Evolutionary conservation across 352 stramenopile genomes (phyloP).

Genomic region (Globisporangium middletonii): DNA sequence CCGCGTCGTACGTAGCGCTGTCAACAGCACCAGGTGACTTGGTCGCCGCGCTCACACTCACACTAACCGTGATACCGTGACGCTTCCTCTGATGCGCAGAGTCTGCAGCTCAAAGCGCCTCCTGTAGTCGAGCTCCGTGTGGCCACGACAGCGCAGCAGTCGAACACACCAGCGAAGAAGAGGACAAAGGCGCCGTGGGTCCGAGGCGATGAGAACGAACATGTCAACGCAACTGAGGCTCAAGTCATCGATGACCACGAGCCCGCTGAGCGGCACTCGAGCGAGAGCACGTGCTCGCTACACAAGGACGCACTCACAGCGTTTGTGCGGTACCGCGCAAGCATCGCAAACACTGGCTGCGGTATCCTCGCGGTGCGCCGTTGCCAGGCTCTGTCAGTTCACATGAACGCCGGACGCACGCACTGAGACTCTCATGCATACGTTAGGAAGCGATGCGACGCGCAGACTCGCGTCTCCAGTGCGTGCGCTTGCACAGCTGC

Average conservation of each 20-base stretch:
- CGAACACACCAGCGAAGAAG: not conserved
- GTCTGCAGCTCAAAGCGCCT: conserved; percentile 2
- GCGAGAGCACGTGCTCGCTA: not conserved
- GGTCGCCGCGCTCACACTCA: not conserved
- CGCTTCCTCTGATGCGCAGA: not conserved
- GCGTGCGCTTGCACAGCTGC: conserved; percentile 31
- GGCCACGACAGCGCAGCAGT: not conserved
- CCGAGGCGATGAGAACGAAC: not conserved
- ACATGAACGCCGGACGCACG: not conserved
- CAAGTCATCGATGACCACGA: not conserved
- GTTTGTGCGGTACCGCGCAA: conserved; percentile 12
- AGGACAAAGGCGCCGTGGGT: not conserved
- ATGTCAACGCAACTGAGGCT: not conserved
- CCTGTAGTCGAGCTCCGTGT: not conserved
- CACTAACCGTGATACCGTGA: not conserved
- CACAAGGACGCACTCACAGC: not conserved
- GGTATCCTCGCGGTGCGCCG: conserved; percentile 15
- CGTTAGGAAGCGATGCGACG: conserved; percentile 17
- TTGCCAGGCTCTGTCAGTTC: not conserved
- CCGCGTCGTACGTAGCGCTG: conserved; percentile 2
- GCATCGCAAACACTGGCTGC: conserved; percentile 21
- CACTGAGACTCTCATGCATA: not conserved
- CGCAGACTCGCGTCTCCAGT: conserved; percentile 11
- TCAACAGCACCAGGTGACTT: not conserved
- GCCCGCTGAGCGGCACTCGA: not conserved